Base-by-base conservation (phyloP, 495 filamentous ascomycete genomes). In the Aspergillus diversus region DNA sequence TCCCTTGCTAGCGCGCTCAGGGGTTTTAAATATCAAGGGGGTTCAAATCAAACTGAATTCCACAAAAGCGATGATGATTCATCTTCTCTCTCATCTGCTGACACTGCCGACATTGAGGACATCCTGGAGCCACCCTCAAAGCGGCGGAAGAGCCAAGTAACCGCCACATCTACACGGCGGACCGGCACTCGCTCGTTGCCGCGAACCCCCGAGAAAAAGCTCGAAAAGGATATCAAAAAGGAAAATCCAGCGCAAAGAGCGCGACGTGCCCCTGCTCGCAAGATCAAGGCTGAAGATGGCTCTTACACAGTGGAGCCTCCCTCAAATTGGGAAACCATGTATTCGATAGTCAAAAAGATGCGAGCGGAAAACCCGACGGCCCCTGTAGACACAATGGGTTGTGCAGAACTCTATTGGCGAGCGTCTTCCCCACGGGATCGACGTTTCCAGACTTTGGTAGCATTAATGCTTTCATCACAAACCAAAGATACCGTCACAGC, bases 321-420 rank as follows among this genome's bases (percentile, higher is more conserved):
- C 0, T 82, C 86, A 0, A 84, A 92, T 70, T 99, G 95, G 95
- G 88, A 92, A 58, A 83, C 87, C 32, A 87, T 97, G 55, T 99
- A 97, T 75, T 75, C 82, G 42, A 80, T 85, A 1, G 89, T 93
- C 39, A 88, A 87, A 66, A 83, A 84, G 68, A 97, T 97, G 92
- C 87, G 95, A 3, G 81, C 81, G 57, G 75, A 79, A 12, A 84
- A 84, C 46, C 87, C 90, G n/a, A 80, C 83, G 0, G 95, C 95
- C 5, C 91, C 94, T 2, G 95, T 99, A 1, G 95, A 99, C 77
- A 97, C 96, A 0, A 97, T 99, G 95, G 95, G 95, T 17, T 99
- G 95, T 71, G 92, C 94, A 63, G 85, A 88, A 13, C 82, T 97
- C 11, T 72, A 75, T 56, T 80, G 76, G 77, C 71, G 73, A 7